Conservation (phyloP, 208 protist species). For the Borovskyia barvae region DNA sequence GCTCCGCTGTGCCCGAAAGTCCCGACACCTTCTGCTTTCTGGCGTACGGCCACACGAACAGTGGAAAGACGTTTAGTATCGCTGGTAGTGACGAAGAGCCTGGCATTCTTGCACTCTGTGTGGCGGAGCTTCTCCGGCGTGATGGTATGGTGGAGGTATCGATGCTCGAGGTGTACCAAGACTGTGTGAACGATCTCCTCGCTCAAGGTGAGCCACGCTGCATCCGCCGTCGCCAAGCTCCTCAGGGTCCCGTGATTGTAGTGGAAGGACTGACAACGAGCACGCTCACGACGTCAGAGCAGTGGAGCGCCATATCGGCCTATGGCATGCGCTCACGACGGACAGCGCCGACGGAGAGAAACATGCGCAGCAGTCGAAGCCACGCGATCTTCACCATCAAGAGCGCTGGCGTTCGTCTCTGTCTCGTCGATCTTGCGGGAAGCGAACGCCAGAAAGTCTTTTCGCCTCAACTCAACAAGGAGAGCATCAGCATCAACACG, state of each 20-base stretch:
- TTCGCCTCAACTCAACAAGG: constrained; percentile 79
- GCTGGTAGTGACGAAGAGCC: constrained; percentile 57
- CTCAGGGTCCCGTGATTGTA: constrained; percentile 43
- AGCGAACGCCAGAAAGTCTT: constrained; percentile 85
- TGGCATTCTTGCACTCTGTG: constrained; percentile 67
- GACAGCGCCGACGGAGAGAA: constrained; percentile 87
- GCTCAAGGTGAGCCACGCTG: constrained; percentile 54
- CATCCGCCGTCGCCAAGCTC: constrained; percentile 35
- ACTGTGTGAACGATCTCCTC: constrained; percentile 79
- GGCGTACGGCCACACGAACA: constrained; percentile 88
- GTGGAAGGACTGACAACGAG: constrained; percentile 77
- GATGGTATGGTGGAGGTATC: constrained; percentile 82
- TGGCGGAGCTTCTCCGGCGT: constrained; percentile 61
- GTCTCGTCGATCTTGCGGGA: constrained; percentile 86
- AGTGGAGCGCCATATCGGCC: constrained; percentile 68
- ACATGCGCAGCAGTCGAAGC: constrained; percentile 89
- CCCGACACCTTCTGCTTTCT: constrained; percentile 88
- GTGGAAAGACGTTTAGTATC: constrained; percentile 90
- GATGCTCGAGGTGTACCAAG: constrained; percentile 87
- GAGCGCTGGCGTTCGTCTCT: constrained; percentile 67
- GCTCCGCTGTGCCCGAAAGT: constrained; percentile 32
- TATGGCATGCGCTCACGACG: constrained; percentile 79
- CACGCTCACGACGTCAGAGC: constrained; percentile 46
- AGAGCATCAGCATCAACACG: constrained; percentile 91
- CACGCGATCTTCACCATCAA: constrained; percentile 93